A percentile compares a stretch with the other conserved stretches of the same genome.
These are phyloP conservation scores for Wickerhamomyces xylosicus DNA, from an alignment of 805 yeast species.

Conservation along the genomic window DNA sequence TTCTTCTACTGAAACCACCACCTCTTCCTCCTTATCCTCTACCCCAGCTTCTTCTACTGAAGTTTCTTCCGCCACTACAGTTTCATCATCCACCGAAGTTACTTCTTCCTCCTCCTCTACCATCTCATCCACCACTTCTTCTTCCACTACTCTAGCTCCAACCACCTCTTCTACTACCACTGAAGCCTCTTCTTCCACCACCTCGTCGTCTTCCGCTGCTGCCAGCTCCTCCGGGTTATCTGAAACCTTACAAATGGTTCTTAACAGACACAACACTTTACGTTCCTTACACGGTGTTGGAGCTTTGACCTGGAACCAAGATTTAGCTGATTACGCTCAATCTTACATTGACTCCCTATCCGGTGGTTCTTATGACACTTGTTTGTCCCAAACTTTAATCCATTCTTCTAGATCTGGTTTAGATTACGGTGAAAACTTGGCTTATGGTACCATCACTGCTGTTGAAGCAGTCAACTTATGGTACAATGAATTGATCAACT, in stretches of 20 bases:
- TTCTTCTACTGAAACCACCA: conserved; percentile 15
- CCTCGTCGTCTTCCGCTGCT: conserved; percentile 14
- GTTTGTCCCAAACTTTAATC: conserved; percentile 42
- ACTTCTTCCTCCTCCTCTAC: conserved; percentile 8
- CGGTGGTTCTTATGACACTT: conserved; percentile 35
- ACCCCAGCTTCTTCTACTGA: conserved; percentile 10
- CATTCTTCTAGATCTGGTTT: conserved; percentile 47
- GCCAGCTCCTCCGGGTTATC: conserved; percentile 19
- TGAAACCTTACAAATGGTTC: conserved; percentile 27
- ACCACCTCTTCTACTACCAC: conserved; percentile 11
- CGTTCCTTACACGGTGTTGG: conserved; percentile 38
- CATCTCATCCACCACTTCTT: conserved; percentile 7
- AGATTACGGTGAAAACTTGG: conserved; percentile 66
- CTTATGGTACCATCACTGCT: conserved; percentile 42
- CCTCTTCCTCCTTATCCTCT: conserved; percentile 9
- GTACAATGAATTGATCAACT: conserved; percentile 55
- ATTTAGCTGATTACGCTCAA: conserved; percentile 37
- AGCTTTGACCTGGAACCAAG: conserved; percentile 38
- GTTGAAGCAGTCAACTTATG: conserved; percentile 51
- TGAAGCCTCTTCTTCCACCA: conserved; percentile 8
- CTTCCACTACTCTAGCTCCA: conserved; percentile 10
- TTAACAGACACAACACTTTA: conserved; percentile 39
- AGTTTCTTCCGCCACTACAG: conserved; percentile 4
- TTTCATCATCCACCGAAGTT: conserved; percentile 8
- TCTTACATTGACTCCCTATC: conserved; percentile 31